phyloP scores from a whole-genome alignment of 2,329 filamentous ascomycete species.

The Cladosporium phlei region DNA sequence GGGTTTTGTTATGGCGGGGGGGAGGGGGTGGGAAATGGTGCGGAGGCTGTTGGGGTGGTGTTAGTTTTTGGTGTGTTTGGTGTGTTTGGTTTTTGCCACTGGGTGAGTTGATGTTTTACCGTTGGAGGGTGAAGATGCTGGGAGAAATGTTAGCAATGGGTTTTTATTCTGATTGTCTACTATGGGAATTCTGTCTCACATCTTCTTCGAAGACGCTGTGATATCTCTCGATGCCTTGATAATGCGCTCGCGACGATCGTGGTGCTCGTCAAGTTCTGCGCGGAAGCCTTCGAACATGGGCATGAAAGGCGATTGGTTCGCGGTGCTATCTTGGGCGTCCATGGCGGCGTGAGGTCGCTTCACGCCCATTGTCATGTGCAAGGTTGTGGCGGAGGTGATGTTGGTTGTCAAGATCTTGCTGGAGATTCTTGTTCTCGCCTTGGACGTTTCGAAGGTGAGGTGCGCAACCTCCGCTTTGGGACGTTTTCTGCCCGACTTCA shows the following conservation, averaged over 20 bases:
- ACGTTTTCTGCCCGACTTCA: not conserved
- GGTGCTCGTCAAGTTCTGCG: slow-evolving; percentile 84
- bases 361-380: slow-evolving; percentile 8
- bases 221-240: slow-evolving; percentile 91
- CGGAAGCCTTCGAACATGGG: slow-evolving; percentile 83
- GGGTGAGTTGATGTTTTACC: slow-evolving; percentile 36
- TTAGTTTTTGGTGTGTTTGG: slow-evolving; percentile 2
- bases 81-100: slow-evolving; percentile 4
- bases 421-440: not conserved
- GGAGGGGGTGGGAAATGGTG: slow-evolving; percentile 55
- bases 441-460: not conserved
- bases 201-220: slow-evolving; percentile 93
- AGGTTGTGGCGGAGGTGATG: no score
- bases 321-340: slow-evolving; percentile 2
- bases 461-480: slow-evolving; percentile 5
- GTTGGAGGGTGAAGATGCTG: slow-evolving; percentile 80
- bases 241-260: slow-evolving; percentile 84
- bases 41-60: slow-evolving; percentile 54
- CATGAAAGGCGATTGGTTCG: slow-evolving; percentile 42
- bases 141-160: not conserved
- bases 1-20: slow-evolving; percentile 64
- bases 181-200: slow-evolving; percentile 52
- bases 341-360: slow-evolving; percentile 17
- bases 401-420: not conserved
- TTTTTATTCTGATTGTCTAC: no score